Conservation (phyloP, 169 alveolate species). For the Eimeria falciformis region DNA sequence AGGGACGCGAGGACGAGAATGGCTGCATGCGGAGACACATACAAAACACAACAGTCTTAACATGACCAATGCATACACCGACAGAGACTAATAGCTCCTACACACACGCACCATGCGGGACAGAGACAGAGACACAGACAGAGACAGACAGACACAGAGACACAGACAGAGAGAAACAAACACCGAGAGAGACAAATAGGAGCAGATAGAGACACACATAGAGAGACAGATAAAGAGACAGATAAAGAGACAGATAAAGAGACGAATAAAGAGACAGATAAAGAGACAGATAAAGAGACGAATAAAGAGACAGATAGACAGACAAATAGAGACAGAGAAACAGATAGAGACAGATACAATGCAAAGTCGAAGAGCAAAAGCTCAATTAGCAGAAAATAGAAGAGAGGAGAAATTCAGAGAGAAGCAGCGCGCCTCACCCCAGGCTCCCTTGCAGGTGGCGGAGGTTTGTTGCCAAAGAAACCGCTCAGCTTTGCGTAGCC, state of each 20-base stretch:
- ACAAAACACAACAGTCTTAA: not conserved
- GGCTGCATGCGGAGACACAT: not conserved
- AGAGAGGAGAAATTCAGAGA: not conserved
- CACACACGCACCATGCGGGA: too few species aligned
- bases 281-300: not conserved
- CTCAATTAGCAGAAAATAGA: not conserved
- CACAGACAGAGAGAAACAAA: not conserved
- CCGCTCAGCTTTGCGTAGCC: slow-evolving; percentile 44
- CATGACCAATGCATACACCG: not conserved
- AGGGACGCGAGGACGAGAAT: not conserved
- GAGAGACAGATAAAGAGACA: not conserved
- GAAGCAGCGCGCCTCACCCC: not conserved
- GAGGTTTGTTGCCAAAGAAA: slow-evolving; percentile 31
- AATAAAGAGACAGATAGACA: not conserved
- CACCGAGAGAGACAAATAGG: not conserved
- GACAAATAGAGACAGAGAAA: not conserved
- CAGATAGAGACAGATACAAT: not conserved
- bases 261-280: not conserved
- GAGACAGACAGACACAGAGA: not conserved
- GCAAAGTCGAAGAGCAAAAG: not conserved
- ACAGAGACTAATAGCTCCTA: not conserved
- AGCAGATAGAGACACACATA: not conserved
- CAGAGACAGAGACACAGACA: not conserved
- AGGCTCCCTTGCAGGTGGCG: slow-evolving; percentile 32
- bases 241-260: not conserved